Conservation (phyloP, 1,284 basidiomycete species). For the Cryptococcus neoformans region DNA sequence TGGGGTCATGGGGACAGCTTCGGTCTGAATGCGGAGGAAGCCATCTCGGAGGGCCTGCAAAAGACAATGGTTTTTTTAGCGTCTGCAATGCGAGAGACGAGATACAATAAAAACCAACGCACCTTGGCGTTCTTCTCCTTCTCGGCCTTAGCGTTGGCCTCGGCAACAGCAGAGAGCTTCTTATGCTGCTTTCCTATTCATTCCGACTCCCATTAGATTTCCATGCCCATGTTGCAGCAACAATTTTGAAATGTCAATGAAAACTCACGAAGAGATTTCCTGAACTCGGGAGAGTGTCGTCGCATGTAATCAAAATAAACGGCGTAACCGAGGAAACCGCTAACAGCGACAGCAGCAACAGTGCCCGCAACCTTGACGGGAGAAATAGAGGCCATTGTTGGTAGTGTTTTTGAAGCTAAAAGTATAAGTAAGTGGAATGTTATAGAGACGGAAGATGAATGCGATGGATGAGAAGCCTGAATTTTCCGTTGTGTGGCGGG, state of each 20-base stretch:
- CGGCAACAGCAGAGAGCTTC: slow-evolving; percentile 58
- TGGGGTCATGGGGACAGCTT: slow-evolving; percentile 60
- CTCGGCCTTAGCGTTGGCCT: slow-evolving; percentile 58
- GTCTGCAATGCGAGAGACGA: slow-evolving; percentile 10
- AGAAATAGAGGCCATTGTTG: slow-evolving; percentile 8
- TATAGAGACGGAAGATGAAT: background rate
- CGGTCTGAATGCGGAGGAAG: slow-evolving; percentile 31
- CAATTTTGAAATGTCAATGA: background rate
- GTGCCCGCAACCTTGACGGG: slow-evolving; percentile 60
- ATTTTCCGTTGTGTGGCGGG: background rate
- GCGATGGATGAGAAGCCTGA: background rate
- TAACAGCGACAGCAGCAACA: slow-evolving; percentile 57
- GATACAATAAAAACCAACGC: slow-evolving; percentile 9
- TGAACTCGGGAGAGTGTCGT: slow-evolving; percentile 81
- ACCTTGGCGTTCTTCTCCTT: slow-evolving; percentile 49
- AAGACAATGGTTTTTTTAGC: background rate
- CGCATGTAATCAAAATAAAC: slow-evolving; percentile 95
- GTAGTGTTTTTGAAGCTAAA: background rate
- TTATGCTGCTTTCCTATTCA: slow-evolving; percentile 81
- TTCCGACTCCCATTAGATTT: background rate
- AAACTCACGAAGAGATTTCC: slow-evolving; percentile 78
- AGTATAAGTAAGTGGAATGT: background rate
- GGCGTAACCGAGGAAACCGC: slow-evolving; percentile 71
- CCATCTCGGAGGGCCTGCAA: slow-evolving; percentile 45
- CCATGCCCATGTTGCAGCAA: background rate